Base-by-base conservation (phyloP, 2,329 filamentous ascomycete species). In the Apiospora koreana region DNA sequence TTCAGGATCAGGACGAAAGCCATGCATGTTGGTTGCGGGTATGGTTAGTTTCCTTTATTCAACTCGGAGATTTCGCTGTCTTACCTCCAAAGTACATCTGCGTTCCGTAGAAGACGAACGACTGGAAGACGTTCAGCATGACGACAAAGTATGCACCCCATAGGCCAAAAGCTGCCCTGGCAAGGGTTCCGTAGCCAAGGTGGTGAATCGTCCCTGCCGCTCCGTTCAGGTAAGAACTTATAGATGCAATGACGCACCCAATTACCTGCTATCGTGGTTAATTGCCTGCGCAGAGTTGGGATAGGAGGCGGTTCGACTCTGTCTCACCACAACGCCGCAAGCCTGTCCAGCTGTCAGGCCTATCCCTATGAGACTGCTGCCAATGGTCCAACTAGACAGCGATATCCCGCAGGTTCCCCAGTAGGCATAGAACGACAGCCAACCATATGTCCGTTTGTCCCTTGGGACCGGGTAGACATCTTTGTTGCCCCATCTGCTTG, bases 381-480 rank as follows among this genome's bases (percentile, higher is more conserved):
- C 71, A 16, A 71, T 69, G 35, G 71, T 72, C 71, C 71, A 72
- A 23, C 69, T 70, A 16, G 71, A 72, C 48, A 72, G 65, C 16
- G 69, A 72, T n/a, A 72, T 71, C 38, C 71, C 71, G 35, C 71
- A 72, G 38, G 71, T 72, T 9, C 71, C 71, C 71, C 71, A 72
- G 54, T 71, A 72, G 8, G 71, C 71, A 38, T 72, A 72, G 50
- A 72, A 72, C 2, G 69, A 46, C 31, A 72, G 46, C 71, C 69
- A 72, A 35, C 71, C 69, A 46, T 72, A 72, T 9, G 71, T 72
- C 38, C 71, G 68, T 50, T 72, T 72, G 48, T 72, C 69, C 50
- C 64, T 69, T 3, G 71, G 69, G 45, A 72, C 70, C 7, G 71
- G 71, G 46, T 72, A 72, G 2, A 72, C 68, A 45, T 72, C 71